Evolutionary conservation across 2,329 filamentous ascomycete genomes (phyloP).

Genomic region (Calonectria naviculata): DNA sequence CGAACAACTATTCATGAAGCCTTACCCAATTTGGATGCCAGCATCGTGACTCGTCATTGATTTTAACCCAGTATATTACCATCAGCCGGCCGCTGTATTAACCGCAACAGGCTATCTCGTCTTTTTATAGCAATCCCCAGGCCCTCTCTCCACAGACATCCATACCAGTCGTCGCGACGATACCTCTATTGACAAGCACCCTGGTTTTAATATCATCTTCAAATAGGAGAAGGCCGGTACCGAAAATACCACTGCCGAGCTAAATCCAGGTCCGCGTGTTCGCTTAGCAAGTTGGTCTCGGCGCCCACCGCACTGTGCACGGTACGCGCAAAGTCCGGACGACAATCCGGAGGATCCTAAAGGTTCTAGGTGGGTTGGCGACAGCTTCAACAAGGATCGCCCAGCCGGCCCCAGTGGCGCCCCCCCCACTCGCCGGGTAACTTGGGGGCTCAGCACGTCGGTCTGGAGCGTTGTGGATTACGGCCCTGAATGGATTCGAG

Average conservation of each 20-base stretch:
- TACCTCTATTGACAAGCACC: conserved; percentile 7
- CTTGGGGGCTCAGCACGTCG: conserved; percentile 29
- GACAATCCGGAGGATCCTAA: not conserved
- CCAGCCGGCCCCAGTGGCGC: conserved; percentile 26
- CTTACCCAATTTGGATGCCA: conserved; percentile 9
- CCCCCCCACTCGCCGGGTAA: conserved; percentile 18
- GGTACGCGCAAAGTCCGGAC: conserved; percentile 3
- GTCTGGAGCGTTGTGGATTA: conserved; percentile 31
- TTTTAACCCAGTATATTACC: conserved; percentile 1
- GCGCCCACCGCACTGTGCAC: not conserved
- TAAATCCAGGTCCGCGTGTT: conserved; percentile 6
- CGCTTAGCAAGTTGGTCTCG: not conserved
- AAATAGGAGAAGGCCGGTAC: not conserved
- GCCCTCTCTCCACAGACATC: conserved; percentile 3
- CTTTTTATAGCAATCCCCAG: conserved; percentile 8
- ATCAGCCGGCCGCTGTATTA: not conserved
- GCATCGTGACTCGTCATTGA: conserved; percentile 17
- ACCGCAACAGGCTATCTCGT: not conserved
- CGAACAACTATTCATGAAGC: not conserved
- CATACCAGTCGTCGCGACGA: not conserved
- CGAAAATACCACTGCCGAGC: not conserved
- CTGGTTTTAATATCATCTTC: not conserved
- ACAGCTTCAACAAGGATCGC: conserved; percentile 23
- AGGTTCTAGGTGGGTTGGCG: conserved; percentile 1
- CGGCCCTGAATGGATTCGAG: conserved; percentile 15